Base-by-base conservation (phyloP, 768 basidiomycete species). In the Lactarius trivialis region DNA sequence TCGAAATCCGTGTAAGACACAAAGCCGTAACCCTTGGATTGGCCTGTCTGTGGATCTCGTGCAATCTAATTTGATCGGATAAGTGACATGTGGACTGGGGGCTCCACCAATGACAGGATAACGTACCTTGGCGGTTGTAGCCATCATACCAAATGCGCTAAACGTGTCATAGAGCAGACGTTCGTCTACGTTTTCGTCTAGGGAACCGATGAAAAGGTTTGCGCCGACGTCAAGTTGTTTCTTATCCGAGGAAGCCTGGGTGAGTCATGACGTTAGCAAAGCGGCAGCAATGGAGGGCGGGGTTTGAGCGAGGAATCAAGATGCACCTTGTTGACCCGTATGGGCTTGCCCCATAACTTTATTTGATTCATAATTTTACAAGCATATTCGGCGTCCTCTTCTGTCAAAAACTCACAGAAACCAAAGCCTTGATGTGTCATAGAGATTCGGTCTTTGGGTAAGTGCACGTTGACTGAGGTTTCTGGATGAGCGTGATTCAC, bases 361-460 rank as follows among this genome's bases (percentile, higher is more conserved):
- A 99, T 98, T 81, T 98, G 96, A 73, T 99, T 99, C 96, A 98
- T 98, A 69, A 98, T 98, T 81, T 98, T 97, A 82, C 96, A 98
- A 61, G 94, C 96, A 75, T 99, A 99, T 76, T 99, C 97, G 65
- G 97, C 94, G 77, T 98, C 97, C 74, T 97, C 95, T 78, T 98
- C 95, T 41, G 94, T 94, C 75, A 96, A 78, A 75, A 99, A 98
- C 80, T 99, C 97, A 82, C 96, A 98, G 78, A 99, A 99, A 43
- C 97, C 97, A 76, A 98, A 99, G 52, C 97, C 97, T 76, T 99
- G 97, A 73, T 98, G 97, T 1, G 91, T 82, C 91, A 95, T 96
- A 14, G 94, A 97, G 60, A 99, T 92, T 68, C 97, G 87, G 76
- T 99, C 97, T 77, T 98, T 99, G 15, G 97, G 95, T 7, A 99